Evolutionary conservation across 129 eudicot species (phyloP).

Genomic region (carrot (Daucus carota)): DH1_v3.0 NC_030382.2:46633501-46634000

Average conservation of each 20-base stretch:
- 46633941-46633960: constrained; percentile 84
- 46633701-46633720: constrained; percentile 72
- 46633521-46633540: constrained; percentile 25
- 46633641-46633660: not conserved
- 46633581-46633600: constrained; percentile 31
- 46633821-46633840: constrained; percentile 76
- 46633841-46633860: constrained; percentile 76
- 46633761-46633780: constrained; percentile 78
- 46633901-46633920: constrained; percentile 94
- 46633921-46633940: constrained; percentile 43
- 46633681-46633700: constrained; percentile 40
- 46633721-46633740: constrained; percentile 93
- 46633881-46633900: constrained; percentile 86
- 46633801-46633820: constrained; percentile 48
- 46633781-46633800: constrained; percentile 86
- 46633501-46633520: constrained; percentile 12
- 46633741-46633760: constrained; percentile 77
- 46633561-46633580: constrained; percentile 15
- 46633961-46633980: constrained; percentile 89
- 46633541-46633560: constrained; percentile 20
- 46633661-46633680: not conserved
- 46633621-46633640: constrained; percentile 12
- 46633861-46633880: constrained; percentile 82
- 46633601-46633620: constrained; percentile 25
- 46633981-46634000: constrained; percentile 64